phyloP scores from a whole-genome alignment of 2,329 filamentous ascomycete genomes.

The Helicocarpus griseus region DNA sequence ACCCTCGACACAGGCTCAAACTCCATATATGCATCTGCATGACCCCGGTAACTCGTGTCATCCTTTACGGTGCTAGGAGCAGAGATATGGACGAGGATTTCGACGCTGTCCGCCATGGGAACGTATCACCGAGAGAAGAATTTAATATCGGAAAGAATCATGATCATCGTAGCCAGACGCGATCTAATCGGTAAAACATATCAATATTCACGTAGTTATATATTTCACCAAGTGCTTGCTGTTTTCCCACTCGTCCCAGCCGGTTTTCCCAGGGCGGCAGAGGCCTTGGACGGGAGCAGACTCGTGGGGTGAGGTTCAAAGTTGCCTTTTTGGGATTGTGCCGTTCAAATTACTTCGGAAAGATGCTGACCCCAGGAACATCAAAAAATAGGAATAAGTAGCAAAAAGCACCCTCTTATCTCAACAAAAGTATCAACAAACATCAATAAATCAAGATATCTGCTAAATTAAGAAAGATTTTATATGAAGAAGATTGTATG shows the following conservation, averaged over 20 bases:
- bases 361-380: too few relatives aligned
- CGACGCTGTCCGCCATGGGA: conserved; percentile 16
- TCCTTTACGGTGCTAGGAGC: conserved; percentile 28
- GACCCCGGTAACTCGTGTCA: conserved; percentile 30
- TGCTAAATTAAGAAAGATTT: too few relatives aligned
- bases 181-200: neutral
- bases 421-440: too few relatives aligned
- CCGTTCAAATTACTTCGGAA: neutral
- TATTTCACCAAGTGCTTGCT: neutral
- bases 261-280: neutral
- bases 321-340: neutral
- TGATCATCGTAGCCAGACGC: neutral
- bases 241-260: neutral
- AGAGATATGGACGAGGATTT: conserved; percentile 35
- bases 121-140: neutral
- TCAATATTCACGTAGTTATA: neutral
- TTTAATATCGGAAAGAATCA: neutral
- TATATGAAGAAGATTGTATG: too few relatives aligned
- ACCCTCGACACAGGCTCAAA: conserved; percentile 24
- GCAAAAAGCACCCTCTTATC: too few relatives aligned
- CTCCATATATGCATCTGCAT: conserved; percentile 27
- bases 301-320: neutral
- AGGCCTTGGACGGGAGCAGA: neutral
- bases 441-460: too few relatives aligned
- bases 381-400: too few relatives aligned